These are phyloP conservation scores for Yarrowia osloensis DNA, from an alignment of 805 yeast genomes.

Conservation along the genomic window DNA sequence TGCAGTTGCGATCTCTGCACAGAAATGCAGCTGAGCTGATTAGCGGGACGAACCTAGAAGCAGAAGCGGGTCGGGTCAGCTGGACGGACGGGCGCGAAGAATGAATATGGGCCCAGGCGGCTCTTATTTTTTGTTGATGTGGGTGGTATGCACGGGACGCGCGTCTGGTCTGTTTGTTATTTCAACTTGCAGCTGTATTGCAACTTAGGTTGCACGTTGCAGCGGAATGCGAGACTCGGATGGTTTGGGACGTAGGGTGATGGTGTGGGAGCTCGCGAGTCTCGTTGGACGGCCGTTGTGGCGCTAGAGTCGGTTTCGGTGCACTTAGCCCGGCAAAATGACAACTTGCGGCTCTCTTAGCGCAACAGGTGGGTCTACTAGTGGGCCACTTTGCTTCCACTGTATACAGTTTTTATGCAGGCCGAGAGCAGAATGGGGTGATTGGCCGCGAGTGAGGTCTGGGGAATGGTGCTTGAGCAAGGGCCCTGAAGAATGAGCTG, in stretches of 20 bases:
- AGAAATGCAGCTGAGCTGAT: slow-evolving; percentile 4
- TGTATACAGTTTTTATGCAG: slow-evolving; percentile 20
- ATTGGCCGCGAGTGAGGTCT: background rate
- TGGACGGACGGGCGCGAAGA: background rate
- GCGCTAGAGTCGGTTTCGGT: background rate
- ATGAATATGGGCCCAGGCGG: background rate
- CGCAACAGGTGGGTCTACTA: background rate
- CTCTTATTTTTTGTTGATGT: background rate
- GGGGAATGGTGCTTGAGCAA: background rate
- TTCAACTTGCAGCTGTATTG: slow-evolving; percentile 4
- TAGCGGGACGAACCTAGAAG: slow-evolving; percentile 13
- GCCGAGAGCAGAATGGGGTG: slow-evolving; percentile 5
- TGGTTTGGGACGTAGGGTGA: background rate
- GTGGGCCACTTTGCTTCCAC: slow-evolving; percentile 1
- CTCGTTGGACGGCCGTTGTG: background rate
- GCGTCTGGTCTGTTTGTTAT: slow-evolving; percentile 27
- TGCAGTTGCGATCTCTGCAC: slow-evolving; percentile 2
- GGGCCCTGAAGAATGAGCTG: background rate
- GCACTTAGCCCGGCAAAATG: too few relatives aligned
- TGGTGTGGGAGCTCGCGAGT: background rate
- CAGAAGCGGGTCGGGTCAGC: background rate
- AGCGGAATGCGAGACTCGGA: background rate
- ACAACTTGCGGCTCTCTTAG: background rate
- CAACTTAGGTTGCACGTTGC: background rate
- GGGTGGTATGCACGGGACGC: slow-evolving; percentile 10